These are phyloP conservation scores for Penicillium robsamsonii DNA, from an alignment of 495 filamentous ascomycete species.

Conservation along the genomic window DNA sequence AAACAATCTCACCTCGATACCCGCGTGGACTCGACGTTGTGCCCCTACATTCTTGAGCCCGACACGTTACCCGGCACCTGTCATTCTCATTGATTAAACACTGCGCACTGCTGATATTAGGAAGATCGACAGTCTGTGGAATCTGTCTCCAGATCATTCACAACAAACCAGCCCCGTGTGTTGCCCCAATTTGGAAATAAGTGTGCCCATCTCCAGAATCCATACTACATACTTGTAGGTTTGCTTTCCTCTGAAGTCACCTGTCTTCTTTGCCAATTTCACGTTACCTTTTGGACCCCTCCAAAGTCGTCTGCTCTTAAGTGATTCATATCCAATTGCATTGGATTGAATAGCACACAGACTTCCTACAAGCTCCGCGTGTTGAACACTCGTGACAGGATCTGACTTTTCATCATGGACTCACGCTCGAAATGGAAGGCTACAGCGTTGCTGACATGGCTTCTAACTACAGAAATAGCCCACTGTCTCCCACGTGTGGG, in stretches of 20 bases:
- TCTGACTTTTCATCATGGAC: slow-evolving; percentile 19
- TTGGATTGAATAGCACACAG: slow-evolving; percentile 9
- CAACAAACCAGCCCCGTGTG: slow-evolving; percentile 18
- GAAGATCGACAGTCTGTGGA: slow-evolving; percentile 22
- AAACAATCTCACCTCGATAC: slow-evolving; percentile 11
- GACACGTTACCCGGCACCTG: slow-evolving; percentile 2
- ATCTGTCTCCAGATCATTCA: slow-evolving; percentile 19
- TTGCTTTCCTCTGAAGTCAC: not conserved
- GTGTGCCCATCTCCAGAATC: slow-evolving; percentile 16
- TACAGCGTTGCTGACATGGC: slow-evolving; percentile 38
- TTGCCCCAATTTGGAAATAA: slow-evolving; percentile 11
- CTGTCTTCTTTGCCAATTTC: not conserved
- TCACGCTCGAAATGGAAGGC: slow-evolving; percentile 19
- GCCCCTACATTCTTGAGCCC: slow-evolving; percentile 28
- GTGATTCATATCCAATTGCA: slow-evolving; percentile 13
- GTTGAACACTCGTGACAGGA: slow-evolving; percentile 2
- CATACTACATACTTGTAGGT: slow-evolving; percentile 25
- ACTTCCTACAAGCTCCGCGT: slow-evolving; percentile 7
- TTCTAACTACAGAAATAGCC: slow-evolving; percentile 31
- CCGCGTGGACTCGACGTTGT: slow-evolving; percentile 6
- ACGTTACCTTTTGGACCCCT: slow-evolving; percentile 6
- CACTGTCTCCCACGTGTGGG: slow-evolving; percentile 25
- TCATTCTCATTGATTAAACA: not conserved
- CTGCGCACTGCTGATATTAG: slow-evolving; percentile 7
- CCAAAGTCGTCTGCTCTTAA: slow-evolving; percentile 9